Percentiles rank a stretch among this genome's conserved stretches.
Evolutionary conservation across 2,329 filamentous ascomycete species (phyloP).

Genomic region (Bipolaris victoriae): DNA sequence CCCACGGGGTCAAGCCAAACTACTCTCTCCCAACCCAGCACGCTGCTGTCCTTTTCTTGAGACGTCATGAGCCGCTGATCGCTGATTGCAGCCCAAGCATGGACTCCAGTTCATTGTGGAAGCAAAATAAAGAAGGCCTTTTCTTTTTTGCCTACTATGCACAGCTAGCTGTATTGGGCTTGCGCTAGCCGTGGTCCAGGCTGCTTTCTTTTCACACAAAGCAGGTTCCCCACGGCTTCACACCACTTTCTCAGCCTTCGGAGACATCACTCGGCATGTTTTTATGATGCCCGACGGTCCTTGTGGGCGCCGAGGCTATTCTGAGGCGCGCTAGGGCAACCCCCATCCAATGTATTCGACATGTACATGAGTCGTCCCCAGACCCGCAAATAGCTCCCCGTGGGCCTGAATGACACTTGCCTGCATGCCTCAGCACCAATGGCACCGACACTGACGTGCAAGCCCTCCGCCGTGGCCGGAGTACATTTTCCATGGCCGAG

Average conservation of each 20-base stretch:
- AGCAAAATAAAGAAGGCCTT: background rate
- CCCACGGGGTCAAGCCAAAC: background rate
- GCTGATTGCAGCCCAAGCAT: slow-evolving; percentile 4
- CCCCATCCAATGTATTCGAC: background rate
- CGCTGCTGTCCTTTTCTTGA: background rate
- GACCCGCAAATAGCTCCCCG: slow-evolving; percentile 1
- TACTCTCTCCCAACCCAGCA: background rate
- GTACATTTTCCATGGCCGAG: slow-evolving; percentile 4
- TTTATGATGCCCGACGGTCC: background rate
- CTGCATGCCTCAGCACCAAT: background rate
- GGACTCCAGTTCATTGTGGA: background rate
- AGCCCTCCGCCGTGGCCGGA: background rate
- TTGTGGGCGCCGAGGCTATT: slow-evolving; percentile 2
- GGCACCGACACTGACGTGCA: slow-evolving; percentile 1
- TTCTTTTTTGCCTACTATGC: slow-evolving; percentile 4
- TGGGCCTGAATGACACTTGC: slow-evolving; percentile 8
- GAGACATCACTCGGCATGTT: slow-evolving; percentile 1
- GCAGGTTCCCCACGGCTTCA: background rate
- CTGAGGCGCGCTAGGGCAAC: slow-evolving; percentile 5
- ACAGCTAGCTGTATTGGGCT: slow-evolving; percentile 2
- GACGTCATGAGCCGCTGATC: slow-evolving; percentile 1
- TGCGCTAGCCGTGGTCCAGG: slow-evolving; percentile 5
- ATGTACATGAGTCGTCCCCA: slow-evolving; percentile 6
- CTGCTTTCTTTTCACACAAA: slow-evolving; percentile 2
- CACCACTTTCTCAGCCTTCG: background rate